Base-by-base conservation (phyloP, 1,284 basidiomycete species). In the Gomphus bonarii region DNA sequence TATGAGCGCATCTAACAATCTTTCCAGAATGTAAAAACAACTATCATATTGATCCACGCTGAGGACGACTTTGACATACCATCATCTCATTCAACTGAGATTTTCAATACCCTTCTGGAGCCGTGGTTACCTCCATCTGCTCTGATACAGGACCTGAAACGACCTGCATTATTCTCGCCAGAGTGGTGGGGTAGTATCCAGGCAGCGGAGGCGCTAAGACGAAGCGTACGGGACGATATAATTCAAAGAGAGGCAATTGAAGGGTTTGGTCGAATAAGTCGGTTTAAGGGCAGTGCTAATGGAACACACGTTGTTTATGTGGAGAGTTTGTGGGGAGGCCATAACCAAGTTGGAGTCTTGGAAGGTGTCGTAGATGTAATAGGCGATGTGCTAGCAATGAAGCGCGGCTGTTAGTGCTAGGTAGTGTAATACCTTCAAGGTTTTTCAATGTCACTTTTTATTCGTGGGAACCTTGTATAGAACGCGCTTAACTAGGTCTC, bases 11-110 rank as follows among this genome's bases (percentile, higher is more conserved):
- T 48, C 46, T 48, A 30, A 48, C n/a, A 30, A 48, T 10, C 52
- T n/a, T 30, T 58, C 16, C 64, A 85, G 81, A 72, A 74, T 62
- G 78, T 85, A 55, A 77, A 80, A 35, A 79, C 79, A 0, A 78
- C 86, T 4, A 78, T 92, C 6, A 71, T 95, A 12, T 77, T 97
- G 60, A 81, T 81, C 0, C 93, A 97, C 67, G 83, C 92, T 1
- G 76, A 81, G 62, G 76, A 91, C 65, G 94, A 97, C 70, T 77
- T 75, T 65, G 85, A 91, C 42, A 94, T 97, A 55, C 88, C 88
- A 0, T 70, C 79, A 64, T 72, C 77, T 0, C 94, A 97, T 67
- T 88, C 89, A 0, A 74, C 77, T n/a, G 72, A 73, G 0, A 76
- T 95, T 16, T 91, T 91, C 67, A 73, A 85, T 42, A 72, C 78